Evolutionary conservation across 2,329 filamentous ascomycete genomes (phyloP).

Genomic region (Penicillium thymicola): DNA sequence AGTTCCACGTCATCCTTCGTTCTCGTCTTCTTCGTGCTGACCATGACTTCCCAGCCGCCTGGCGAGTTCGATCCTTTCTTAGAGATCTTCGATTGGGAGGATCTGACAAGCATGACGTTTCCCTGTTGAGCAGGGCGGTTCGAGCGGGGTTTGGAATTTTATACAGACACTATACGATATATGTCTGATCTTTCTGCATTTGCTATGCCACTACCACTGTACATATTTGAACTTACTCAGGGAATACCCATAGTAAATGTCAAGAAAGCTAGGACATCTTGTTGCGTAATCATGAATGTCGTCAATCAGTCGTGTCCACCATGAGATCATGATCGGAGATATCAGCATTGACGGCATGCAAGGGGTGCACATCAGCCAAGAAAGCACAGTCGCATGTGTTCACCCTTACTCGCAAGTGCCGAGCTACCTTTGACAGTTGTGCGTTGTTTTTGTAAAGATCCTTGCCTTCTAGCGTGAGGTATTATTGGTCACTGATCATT

Average conservation of each 20-base stretch:
- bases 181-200: neutral
- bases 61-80: conserved; percentile 34
- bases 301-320: conserved; percentile 5
- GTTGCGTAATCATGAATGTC: neutral
- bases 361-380: neutral
- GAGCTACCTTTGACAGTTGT: neutral
- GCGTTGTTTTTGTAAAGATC: neutral
- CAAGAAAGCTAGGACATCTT: neutral
- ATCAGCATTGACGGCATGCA: conserved; percentile 12
- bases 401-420: neutral
- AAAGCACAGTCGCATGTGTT: neutral
- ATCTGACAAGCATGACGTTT: conserved; percentile 30
- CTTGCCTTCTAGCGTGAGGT: neutral
- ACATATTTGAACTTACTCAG: neutral
- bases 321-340: conserved; percentile 16
- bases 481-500: neutral
- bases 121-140: conserved; percentile 8
- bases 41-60: conserved; percentile 16
- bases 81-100: conserved; percentile 36
- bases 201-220: neutral
- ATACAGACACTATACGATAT: neutral
- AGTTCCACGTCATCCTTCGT: conserved; percentile 5
- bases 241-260: neutral
- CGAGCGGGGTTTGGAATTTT: neutral
- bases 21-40: conserved; percentile 4